A percentile compares a stretch with the other conserved stretches of the same genome.
phyloP scores from a whole-genome alignment of 768 basidiomycete genomes.

The Gloeophyllum trabeum region DNA sequence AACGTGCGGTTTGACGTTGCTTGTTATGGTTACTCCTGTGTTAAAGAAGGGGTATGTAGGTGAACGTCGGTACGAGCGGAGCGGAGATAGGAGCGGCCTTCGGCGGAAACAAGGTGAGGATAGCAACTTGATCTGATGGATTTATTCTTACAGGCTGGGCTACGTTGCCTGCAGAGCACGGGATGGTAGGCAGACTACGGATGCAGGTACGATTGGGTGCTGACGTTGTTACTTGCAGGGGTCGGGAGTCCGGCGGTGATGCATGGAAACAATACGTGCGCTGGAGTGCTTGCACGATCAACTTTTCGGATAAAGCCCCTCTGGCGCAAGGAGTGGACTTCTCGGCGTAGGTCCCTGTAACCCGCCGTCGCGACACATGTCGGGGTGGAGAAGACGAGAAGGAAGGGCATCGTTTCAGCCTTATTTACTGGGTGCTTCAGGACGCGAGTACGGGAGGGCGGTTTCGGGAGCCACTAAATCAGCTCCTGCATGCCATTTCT shows the following conservation, averaged over 20 bases:
- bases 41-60: constrained; percentile 21
- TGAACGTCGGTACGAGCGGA: constrained; percentile 59
- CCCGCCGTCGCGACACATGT: no score
- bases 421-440: background rate
- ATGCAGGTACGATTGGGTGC: constrained; percentile 9
- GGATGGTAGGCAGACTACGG: constrained; percentile 46
- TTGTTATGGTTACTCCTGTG: constrained; percentile 5
- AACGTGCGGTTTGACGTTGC: constrained; percentile 54
- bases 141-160: background rate
- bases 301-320: constrained; percentile 83
- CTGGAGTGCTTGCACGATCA: constrained; percentile 88
- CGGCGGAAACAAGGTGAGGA: constrained; percentile 81
- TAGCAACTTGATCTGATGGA: background rate
- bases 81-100: constrained; percentile 82
- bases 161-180: constrained; percentile 44
- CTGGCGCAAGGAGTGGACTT: constrained; percentile 93
- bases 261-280: constrained; percentile 98
- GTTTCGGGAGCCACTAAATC: no score
- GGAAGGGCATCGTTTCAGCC: background rate
- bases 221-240: constrained; percentile 37
- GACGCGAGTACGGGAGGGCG: no score
- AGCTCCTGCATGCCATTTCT: no score
- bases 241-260: constrained; percentile 93
- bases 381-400: no score
- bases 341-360: constrained; percentile 26